Conservation (phyloP, 2,329 filamentous ascomycete species). For the Aspergillus alliaceus region DNA sequence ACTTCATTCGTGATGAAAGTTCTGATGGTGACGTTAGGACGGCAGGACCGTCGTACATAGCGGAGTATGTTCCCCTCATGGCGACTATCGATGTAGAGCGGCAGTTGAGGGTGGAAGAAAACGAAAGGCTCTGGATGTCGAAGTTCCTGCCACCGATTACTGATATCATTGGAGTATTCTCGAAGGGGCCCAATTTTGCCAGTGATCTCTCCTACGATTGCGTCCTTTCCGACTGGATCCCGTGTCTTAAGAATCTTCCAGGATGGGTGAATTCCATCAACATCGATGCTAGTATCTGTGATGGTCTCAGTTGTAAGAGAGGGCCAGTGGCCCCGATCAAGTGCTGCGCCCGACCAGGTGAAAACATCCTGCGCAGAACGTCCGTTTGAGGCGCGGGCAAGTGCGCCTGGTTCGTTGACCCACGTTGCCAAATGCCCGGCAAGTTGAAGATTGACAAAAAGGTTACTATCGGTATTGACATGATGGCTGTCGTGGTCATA, state of each 20-base stretch:
- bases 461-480: constrained; percentile 67
- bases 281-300: constrained; percentile 49
- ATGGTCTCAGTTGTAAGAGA: constrained; percentile 53
- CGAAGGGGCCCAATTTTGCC: constrained; percentile 73
- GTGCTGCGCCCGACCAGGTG: constrained; percentile 55
- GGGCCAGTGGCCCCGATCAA: constrained; percentile 57
- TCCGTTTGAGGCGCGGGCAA: constrained; percentile 67
- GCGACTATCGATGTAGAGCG: constrained; percentile 89
- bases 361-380: constrained; percentile 68
- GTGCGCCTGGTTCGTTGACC: constrained; percentile 70
- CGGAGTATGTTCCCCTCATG: constrained; percentile 82
- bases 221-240: constrained; percentile 51
- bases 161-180: constrained; percentile 66
- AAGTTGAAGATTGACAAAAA: constrained; percentile 73
- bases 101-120: constrained; percentile 83
- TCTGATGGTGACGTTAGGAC: constrained; percentile 83
- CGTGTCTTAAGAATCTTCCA: constrained; percentile 64
- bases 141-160: constrained; percentile 68
- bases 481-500: constrained; percentile 64
- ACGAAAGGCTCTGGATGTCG: constrained; percentile 66
- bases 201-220: constrained; percentile 71
- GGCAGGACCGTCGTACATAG: constrained; percentile 89
- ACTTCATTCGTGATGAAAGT: constrained; percentile 76
- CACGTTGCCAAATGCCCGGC: constrained; percentile 74
- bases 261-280: constrained; percentile 60